A percentile compares a stretch with the other conserved stretches of the same genome.
phyloP scores from a whole-genome alignment of 208 protist species.

The Endotrypanum monterogeii region DNA sequence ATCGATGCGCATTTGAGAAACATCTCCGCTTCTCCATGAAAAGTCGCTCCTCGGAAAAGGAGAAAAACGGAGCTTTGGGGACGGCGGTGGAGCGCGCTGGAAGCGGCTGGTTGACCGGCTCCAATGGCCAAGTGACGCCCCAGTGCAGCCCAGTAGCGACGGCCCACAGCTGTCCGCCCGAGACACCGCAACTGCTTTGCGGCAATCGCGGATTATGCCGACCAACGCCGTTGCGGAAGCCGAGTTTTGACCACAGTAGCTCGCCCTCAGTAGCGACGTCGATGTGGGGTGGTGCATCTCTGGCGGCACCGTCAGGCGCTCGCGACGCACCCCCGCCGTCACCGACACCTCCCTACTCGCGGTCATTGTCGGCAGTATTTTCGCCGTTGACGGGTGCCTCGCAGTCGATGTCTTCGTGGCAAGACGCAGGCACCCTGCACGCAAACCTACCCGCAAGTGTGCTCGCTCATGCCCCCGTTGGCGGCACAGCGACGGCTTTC shows the following conservation, averaged over 20 bases:
- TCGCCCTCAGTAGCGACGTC: not conserved
- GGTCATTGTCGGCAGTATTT: conserved; percentile 20
- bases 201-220: conserved; percentile 5
- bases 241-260: conserved; percentile 7
- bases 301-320: not conserved
- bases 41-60: conserved; percentile 16
- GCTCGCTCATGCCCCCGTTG: not conserved
- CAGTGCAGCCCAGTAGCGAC: conserved; percentile 12
- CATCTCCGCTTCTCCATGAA: conserved; percentile 21
- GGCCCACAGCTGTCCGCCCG: conserved; percentile 15
- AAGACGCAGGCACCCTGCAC: not conserved
- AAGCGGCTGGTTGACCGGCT: conserved; percentile 2
- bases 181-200: conserved; percentile 15
- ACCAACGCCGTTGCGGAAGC: conserved; percentile 12
- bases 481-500: conserved; percentile 1
- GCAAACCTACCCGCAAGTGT: not conserved
- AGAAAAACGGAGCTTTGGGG: conserved; percentile 8
- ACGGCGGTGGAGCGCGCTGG: conserved; percentile 8
- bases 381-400: conserved; percentile 19
- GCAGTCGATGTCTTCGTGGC: conserved; percentile 14
- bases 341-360: conserved; percentile 16
- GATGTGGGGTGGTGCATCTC: not conserved
- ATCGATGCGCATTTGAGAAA: conserved; percentile 32
- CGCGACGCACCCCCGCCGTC: conserved; percentile 7
- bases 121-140: conserved; percentile 26